Evolutionary conservation across 805 yeast genomes (phyloP), one percentile per base, ranked within the genome.

Genomic region (Yamadazyma olivae): DNA sequence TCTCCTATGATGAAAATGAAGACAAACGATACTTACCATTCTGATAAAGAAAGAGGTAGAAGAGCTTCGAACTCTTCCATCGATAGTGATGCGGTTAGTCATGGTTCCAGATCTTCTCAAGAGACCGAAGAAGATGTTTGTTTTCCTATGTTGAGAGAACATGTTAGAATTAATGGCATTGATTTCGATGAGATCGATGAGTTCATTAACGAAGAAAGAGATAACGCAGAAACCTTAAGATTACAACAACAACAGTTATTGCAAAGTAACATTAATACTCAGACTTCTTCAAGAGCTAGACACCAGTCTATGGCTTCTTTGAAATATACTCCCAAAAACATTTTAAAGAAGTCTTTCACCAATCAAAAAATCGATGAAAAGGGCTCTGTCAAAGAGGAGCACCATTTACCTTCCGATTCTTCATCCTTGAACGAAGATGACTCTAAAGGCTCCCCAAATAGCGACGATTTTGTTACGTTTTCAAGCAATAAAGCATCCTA

Each of bases 101-200:
- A 78, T 48, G 84, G 81, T 1, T 82, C 91, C 7, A 70, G 88
- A 45, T 78, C 81, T 14, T 81, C 90, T 3, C 95, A 86, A 49
- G 96, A 89, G 54, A 88, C 96, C 0, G 98, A 91, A 53, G 96
- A 88, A 55, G 98, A 91, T 73, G 99, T 91, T 30, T 91, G 98
- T 69, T 90, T 90, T 61, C 98, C 98, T 2, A 83, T 88, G 87
- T 65, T 79, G 33, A 80, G 85, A 3, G 83, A 82, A 41, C 72
- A 67, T 43, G 64, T 67, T 18, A 56, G 70, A 35, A 65, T 76
- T 28, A 80, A 79, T 41, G 96, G 95, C 13, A 86, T 93, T 47
- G 96, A 91, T 59, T 88, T 91, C 51, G 88, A 80, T 51, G 97
- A 89, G 52, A 75, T 91, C 46, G 96, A 87, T 40, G 93, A 84